These are phyloP conservation scores for Orychophragmus violaceus DNA, from an alignment of 345 rosid species.

Conservation along the genomic window DNA sequence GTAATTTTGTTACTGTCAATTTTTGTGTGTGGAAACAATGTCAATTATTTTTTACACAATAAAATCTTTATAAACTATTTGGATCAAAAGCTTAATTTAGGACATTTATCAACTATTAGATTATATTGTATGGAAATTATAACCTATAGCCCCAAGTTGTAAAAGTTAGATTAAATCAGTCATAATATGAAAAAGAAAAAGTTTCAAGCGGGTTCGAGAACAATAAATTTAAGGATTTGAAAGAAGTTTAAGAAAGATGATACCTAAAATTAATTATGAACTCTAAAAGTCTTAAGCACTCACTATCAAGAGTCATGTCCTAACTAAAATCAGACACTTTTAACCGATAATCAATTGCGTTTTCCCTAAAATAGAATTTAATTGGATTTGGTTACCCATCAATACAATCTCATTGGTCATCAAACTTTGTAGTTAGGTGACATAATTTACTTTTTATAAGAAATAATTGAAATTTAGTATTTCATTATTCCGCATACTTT, in stretches of 20 bases:
- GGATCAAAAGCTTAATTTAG: too few species aligned
- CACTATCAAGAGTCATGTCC: slow-evolving; percentile 25
- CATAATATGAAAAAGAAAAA: not conserved
- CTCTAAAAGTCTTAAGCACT: slow-evolving; percentile 24
- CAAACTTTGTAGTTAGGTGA: slow-evolving; percentile 16
- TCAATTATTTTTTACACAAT: too few species aligned
- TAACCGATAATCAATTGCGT: not conserved
- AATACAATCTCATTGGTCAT: slow-evolving; percentile 24
- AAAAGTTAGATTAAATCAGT: not conserved
- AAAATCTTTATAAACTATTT: too few species aligned
- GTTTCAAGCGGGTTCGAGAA: slow-evolving; percentile 17
- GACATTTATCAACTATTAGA: too few species aligned
- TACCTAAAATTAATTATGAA: slow-evolving; percentile 9
- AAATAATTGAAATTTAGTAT: slow-evolving; percentile 10
- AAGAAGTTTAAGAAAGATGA: slow-evolving; percentile 19
- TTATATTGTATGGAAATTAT: too few species aligned
- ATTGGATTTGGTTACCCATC: slow-evolving; percentile 31
- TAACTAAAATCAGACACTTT: slow-evolving; percentile 13
- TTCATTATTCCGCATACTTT: slow-evolving; percentile 8
- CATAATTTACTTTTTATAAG: slow-evolving; percentile 12
- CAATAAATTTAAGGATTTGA: slow-evolving; percentile 1
- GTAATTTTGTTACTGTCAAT: too few species aligned
- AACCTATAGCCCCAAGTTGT: not conserved
- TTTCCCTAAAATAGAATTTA: slow-evolving; percentile 7
- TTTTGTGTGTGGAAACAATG: too few species aligned